Percentiles rank a stretch among this genome's conserved stretches.
phyloP scores from a whole-genome alignment of 2,329 filamentous ascomycete genomes.

The Phyllosticta citrichinensis region DNA sequence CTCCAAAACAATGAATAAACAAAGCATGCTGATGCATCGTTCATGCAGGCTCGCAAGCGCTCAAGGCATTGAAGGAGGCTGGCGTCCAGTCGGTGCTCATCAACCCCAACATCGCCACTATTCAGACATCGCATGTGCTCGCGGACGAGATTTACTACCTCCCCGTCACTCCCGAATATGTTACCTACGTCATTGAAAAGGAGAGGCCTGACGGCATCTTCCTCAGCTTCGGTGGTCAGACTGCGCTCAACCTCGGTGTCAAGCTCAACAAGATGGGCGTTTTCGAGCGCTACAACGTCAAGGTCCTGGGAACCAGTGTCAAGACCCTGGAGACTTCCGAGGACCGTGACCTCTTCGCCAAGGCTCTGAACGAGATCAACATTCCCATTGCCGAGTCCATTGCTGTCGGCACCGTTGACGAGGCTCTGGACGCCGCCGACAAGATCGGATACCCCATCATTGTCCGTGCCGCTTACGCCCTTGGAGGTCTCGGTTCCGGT shows the following conservation, averaged over 20 bases:
- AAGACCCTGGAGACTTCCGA: constrained; percentile 90
- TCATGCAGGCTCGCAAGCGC: constrained; percentile 77
- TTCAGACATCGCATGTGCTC: constrained; percentile 92
- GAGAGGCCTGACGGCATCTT: constrained; percentile 96
- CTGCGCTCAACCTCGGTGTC: constrained; percentile 90
- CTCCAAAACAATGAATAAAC: not conserved
- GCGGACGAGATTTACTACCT: constrained; percentile 98
- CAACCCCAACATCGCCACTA: constrained; percentile 97
- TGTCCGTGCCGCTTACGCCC: constrained; percentile 89
- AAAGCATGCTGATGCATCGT: constrained; percentile 10
- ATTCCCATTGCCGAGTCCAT: constrained; percentile 97
- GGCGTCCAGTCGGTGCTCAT: constrained; percentile 85
- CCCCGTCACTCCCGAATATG: constrained; percentile 94
- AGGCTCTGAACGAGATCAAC: constrained; percentile 91
- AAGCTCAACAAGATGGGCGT: constrained; percentile 94
- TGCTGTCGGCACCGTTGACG: constrained; percentile 82
- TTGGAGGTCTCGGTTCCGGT: constrained; percentile 90
- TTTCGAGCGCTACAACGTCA: constrained; percentile 90
- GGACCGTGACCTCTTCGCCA: constrained; percentile 91
- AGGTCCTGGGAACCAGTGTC: constrained; percentile 90
- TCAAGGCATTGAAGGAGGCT: constrained; percentile 95
- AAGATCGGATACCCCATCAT: constrained; percentile 94
- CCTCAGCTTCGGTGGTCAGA: constrained; percentile 94
- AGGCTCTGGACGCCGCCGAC: constrained; percentile 78
- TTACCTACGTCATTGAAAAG: constrained; percentile 92